These are phyloP conservation scores for Botryotinia narcissicola DNA, from an alignment of 2,329 filamentous ascomycete genomes.

Conservation along the genomic window DNA sequence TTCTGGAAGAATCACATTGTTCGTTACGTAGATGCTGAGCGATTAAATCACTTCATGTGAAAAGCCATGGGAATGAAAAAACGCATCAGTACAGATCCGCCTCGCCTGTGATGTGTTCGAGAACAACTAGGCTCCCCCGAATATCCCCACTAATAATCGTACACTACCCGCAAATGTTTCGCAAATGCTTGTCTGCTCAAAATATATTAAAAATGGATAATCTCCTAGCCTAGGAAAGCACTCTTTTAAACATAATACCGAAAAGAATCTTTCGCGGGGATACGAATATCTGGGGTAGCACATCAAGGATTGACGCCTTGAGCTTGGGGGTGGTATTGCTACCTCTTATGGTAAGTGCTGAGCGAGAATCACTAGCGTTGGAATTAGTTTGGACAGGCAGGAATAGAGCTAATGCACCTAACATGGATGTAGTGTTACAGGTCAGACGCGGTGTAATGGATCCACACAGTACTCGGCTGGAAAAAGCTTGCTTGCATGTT, in stretches of 20 bases:
- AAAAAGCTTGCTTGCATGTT: not conserved
- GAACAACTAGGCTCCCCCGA: not conserved
- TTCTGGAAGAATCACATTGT: not conserved
- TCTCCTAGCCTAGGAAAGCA: not conserved
- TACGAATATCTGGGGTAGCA: constrained; percentile 14
- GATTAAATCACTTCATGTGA: not conserved
- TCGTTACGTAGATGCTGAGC: not conserved
- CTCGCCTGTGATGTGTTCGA: not conserved
- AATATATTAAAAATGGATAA: not conserved
- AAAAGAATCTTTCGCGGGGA: not conserved
- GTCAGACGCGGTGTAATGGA: not conserved
- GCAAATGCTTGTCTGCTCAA: not conserved
- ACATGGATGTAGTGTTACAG: constrained; percentile 7
- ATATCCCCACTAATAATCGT: not conserved
- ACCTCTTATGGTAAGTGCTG: not conserved
- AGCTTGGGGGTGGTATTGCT: not conserved
- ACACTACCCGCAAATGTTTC: not conserved
- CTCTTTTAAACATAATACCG: not conserved
- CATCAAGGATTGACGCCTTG: constrained; percentile 2
- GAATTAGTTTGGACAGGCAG: not conserved
- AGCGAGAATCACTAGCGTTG: not conserved
- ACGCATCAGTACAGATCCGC: not conserved
- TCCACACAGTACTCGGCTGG: not conserved
- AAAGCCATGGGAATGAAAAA: not conserved
- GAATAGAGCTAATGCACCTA: constrained; percentile 1